A percentile compares a stretch with the other conserved stretches of the same genome.
Conservation (phyloP, 768 basidiomycete genomes). For the Mycena rebaudengoi region DNA sequence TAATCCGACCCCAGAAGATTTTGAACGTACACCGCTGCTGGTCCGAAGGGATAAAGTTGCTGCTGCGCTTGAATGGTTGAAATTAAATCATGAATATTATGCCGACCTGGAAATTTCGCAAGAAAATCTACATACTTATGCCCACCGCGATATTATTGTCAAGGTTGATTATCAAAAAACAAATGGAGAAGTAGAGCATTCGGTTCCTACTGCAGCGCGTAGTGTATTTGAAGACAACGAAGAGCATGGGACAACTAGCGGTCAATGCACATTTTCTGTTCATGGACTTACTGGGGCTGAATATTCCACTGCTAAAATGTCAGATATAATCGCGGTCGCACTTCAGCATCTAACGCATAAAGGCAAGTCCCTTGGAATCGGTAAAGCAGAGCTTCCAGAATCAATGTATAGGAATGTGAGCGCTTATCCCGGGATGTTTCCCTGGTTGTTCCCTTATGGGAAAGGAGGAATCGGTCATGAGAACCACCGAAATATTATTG, state of each 20-base stretch:
- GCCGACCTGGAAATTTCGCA: too few species aligned
- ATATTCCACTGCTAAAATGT: slow-evolving; percentile 21
- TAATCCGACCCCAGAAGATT: too few species aligned
- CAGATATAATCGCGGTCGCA: slow-evolving; percentile 37
- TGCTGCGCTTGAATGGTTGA: slow-evolving; percentile 43
- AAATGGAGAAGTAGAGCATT: slow-evolving; percentile 20
- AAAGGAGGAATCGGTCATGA: slow-evolving; percentile 31
- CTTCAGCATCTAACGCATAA: slow-evolving; percentile 32
- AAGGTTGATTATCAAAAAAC: slow-evolving; percentile 32
- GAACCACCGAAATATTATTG: slow-evolving; percentile 29
- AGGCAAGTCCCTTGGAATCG: slow-evolving; percentile 37
- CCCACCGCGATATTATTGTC: slow-evolving; percentile 30
- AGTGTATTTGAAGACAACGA: slow-evolving; percentile 32
- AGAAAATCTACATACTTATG: slow-evolving; percentile 34
- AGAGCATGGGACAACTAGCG: slow-evolving; percentile 38
- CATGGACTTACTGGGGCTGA: slow-evolving; percentile 44
- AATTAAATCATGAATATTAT: slow-evolving; percentile 42
- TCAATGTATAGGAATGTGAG: slow-evolving; percentile 41
- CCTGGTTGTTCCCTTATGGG: slow-evolving; percentile 53
- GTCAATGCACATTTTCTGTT: slow-evolving; percentile 46
- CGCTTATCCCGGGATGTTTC: slow-evolving; percentile 51
- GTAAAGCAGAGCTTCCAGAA: slow-evolving; percentile 29
- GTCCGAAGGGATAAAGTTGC: slow-evolving; percentile 34
- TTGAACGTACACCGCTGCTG: slow-evolving; percentile 38
- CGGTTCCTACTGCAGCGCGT: background rate